Evolutionary conservation across 306 rosid species (phyloP), one percentile per base, ranked within the genome.

Genomic region (Lagenaria siceraria): DNA sequence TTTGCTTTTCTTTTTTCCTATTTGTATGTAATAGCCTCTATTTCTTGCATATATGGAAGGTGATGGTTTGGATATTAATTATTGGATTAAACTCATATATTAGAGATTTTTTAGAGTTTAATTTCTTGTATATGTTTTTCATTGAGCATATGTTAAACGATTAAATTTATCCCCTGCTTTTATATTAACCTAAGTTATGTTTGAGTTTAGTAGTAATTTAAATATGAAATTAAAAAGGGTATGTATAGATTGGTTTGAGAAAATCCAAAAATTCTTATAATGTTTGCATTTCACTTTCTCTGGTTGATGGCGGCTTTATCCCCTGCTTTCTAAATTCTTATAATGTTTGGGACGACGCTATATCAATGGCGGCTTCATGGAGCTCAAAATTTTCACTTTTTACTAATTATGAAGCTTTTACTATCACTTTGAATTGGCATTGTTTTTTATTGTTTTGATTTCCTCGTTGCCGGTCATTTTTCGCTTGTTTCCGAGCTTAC

Each of bases 21-120:
- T 25, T 52, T 52, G 78, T 53, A 75, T 75, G 51, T 52, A 48
- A 73, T 73, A 52, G 61, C 55, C 54, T 73, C 24, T 73, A 74
- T 74, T 52, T 74, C 63, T 52, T 74, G 64, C 51, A 74, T 74
- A 74, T 74, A 74, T 74, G 48, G 56, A 71, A 71, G 76, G 76
- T 46, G 24, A 71, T 71, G 76, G 59, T 24, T 71, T 71, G 76
- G 76, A 27, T 71, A 71, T 71, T 70, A 43, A 70, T 70, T 71
- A 27, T 48, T 49, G 42, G 8, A 24, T 71, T 71, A 71, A 71
- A 48, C 35, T 27, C 15, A 22, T 25, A 64, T 25, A 4, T 42
- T 14, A 24, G 75, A 70, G 38, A 68, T 36, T 36, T 36, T 38
- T 18, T 0, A 40, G 54, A 25, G 51, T 25, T 25, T 73, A 72